Conservation (phyloP, 2,329 filamentous ascomycete genomes). For the Penicillium griseofulvum region DNA sequence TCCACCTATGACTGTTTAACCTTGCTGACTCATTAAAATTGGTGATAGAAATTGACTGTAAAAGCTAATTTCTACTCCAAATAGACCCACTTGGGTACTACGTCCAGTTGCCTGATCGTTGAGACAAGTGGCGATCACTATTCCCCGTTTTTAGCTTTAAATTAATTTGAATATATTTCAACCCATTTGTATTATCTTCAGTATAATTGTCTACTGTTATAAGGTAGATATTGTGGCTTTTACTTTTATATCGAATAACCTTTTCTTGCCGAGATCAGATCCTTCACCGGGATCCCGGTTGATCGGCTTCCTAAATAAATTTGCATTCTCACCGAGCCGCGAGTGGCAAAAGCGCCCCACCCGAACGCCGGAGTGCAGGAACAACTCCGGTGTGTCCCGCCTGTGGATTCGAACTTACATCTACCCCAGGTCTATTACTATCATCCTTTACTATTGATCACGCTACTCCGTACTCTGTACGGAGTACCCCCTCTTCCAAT, state of each 20-base stretch:
- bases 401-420: neutral
- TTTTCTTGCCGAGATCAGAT: neutral
- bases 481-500: neutral
- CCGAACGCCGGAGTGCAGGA: neutral
- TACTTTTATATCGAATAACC: neutral
- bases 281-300: neutral
- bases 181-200: no score
- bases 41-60: conserved; percentile 1
- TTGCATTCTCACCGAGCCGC: conserved; percentile 1
- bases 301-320: neutral
- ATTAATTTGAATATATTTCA: neutral
- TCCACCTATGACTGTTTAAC: no score
- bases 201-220: no score
- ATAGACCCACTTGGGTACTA: no score
- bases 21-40: conserved; percentile 9
- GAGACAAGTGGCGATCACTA: neutral
- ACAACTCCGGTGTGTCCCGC: neutral
- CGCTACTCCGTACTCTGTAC: neutral
- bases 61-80: neutral
- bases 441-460: neutral
- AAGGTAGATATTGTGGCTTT: neutral
- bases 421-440: neutral
- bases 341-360: neutral
- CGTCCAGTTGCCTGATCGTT: neutral
- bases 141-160: neutral